Evolutionary conservation across 306 rosid species (phyloP), one percentile per base, ranked within the genome.

Genomic region (Lotus japonicus): DNA sequence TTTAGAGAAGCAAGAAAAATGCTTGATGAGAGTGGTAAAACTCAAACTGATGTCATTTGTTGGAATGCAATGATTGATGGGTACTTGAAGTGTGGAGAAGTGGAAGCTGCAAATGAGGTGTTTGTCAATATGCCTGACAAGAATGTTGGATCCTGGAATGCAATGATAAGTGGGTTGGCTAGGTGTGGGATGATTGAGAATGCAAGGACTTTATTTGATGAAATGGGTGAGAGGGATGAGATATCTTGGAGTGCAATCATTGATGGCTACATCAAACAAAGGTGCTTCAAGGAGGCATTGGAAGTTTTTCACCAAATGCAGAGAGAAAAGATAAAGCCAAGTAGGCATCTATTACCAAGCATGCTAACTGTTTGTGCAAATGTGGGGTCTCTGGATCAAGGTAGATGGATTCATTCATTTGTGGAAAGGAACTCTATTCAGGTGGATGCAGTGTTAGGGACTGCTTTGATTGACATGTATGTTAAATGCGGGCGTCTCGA

Each of bases 31-130:
- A 58, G 13, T 10, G 79, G 68, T 3, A 71, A 76, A 10, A 77
- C 62, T 3, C 71, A 76, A 10, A 77, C 58, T 11, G 86, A 84
- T 81, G 79, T 82, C 35, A 42, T 84, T 46, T 84, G 89, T 80
- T 84, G 87, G 87, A 87, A 84, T 63, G 87, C 84, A 5, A 70
- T 87, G 87, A 67, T 84, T 12, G 86, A 84, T 70, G 86, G 89
- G 36, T 80, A 73, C 65, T 60, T 84, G 15, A 87, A 78, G 45
- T 77, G 74, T 58, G 86, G 86, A 13, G 73, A 78, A 64, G 72
- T 80, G 7, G 81, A 82, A 50, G 76, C 72, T n/a, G 92, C 89
- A 56, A 64, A 9, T 23, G 83, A 72, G 38, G 38, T 80, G 70
- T 82, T 87, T 70, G 74, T 68, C 38, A 17, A 23, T 1, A 78